Base-by-base conservation (phyloP, 2,329 filamentous ascomycete genomes). In the Camillea tinctor region DNA sequence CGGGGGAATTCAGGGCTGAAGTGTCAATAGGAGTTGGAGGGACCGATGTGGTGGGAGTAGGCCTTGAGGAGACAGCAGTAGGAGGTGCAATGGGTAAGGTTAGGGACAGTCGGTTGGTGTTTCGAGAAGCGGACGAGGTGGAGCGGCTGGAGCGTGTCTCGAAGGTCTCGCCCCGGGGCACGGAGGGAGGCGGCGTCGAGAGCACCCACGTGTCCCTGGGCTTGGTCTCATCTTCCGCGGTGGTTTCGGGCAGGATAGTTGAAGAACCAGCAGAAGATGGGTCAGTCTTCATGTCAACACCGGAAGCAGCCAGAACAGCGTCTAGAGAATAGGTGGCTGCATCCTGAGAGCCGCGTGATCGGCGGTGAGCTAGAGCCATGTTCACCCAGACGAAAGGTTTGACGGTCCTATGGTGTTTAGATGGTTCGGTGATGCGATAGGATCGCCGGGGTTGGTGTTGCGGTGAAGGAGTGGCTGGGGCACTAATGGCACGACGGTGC, bases 81-180 rank as follows among this genome's bases (percentile, higher is more conserved):
- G 84, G 82, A 5, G 77, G 79, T 9, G 84, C 81, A 67, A 88
- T 85, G n/a, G 85, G 85, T 9, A 88, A 76, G 1, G 84, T 87
- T 23, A 88, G 75, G 0, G 85, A 88, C 20, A 88, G 79, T 57
- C 85, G 78, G 69, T 88, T 86, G 24, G 81, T 79, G 64, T 80
- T 80, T 40, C 84, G 77, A 20, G 83, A 84, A 15, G 81, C 75
- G 23, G 79, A 78, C 4, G 84, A 86, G 17, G 79, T 79, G 15
- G 83, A 84, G 36, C 83, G 81, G 56, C 78, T 76, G 8, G 80
- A 80, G 48, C 81, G 80, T 50, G 76, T 77, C 50, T 76, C 73
- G 15, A 74, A 69, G 9, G 70, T 69, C 60, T 81, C 78, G 59
- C 77, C 78, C 26, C 62, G 63, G n/a, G 76, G 72, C 24, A 50